Evolutionary conservation across 2,329 filamentous ascomycete genomes (phyloP).

Genomic region (Penicillium sp.): DNA sequence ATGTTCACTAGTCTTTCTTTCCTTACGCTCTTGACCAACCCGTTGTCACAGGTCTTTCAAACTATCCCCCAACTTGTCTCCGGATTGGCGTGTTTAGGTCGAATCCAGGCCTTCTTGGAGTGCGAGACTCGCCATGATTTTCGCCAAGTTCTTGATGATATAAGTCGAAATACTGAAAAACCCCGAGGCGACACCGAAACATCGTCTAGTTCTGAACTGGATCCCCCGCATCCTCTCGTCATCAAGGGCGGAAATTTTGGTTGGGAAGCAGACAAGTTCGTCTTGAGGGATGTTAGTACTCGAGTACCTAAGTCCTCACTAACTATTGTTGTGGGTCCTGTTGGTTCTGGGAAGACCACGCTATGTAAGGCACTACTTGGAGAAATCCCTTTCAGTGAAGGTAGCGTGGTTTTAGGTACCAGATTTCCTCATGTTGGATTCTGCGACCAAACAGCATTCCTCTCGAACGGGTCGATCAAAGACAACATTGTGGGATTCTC

Average conservation of each 20-base stretch:
- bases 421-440: neutral
- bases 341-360: neutral
- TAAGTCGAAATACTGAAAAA: neutral
- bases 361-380: neutral
- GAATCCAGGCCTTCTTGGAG: neutral
- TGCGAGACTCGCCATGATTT: neutral
- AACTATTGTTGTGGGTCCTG: neutral
- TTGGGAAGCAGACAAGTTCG: neutral
- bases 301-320: neutral
- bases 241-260: neutral
- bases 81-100: neutral
- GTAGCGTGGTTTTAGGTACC: neutral
- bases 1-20: neutral
- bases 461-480: neutral
- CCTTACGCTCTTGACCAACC: neutral
- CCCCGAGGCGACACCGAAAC: accelerated
- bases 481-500: neutral
- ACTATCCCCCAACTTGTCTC: neutral
- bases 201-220: too few species aligned
- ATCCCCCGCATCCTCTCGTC: neutral
- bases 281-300: neutral
- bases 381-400: neutral
- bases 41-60: neutral
- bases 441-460: neutral
- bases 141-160: neutral